phyloP scores from a whole-genome alignment of 2,329 filamentous ascomycete genomes.

The Claviceps digitariae region DNA sequence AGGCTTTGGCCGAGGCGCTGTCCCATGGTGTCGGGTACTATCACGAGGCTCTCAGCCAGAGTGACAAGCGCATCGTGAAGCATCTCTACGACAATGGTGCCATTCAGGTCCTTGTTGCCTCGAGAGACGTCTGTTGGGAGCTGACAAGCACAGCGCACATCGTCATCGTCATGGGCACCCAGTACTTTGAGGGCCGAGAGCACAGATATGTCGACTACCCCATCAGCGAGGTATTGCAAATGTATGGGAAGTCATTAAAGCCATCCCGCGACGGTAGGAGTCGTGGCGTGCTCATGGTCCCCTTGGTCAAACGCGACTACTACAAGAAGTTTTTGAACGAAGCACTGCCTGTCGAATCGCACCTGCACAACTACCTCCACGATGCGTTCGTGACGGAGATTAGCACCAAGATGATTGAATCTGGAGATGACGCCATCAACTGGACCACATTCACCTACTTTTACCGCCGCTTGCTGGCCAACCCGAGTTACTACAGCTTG shows the following conservation, averaged over 20 bases:
- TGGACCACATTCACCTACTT: conserved; percentile 99
- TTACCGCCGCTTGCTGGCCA: conserved; percentile 85
- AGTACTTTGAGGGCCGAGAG: conserved; percentile 92
- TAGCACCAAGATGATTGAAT: conserved; percentile 88
- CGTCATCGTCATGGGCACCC: conserved; percentile 93
- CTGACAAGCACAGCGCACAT: conserved; percentile 77
- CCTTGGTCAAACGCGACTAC: conserved; percentile 86
- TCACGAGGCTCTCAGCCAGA: conserved; percentile 79
- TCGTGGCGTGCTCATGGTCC: conserved; percentile 92
- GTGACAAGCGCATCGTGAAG: conserved; percentile 86
- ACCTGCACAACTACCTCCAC: conserved; percentile 79
- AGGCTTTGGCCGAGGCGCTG: conserved; percentile 74
- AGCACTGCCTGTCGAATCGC: conserved; percentile 87
- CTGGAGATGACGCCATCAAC: conserved; percentile 92
- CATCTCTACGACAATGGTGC: conserved; percentile 83
- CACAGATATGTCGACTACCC: conserved; percentile 96
- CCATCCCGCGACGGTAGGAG: conserved; percentile 66
- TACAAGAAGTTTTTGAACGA: conserved; percentile 99
- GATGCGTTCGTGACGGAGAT: conserved; percentile 97
- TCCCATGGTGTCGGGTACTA: conserved; percentile 95
- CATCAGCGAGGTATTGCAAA: conserved; percentile 85
- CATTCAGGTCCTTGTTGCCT: conserved; percentile 66
- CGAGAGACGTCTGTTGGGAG: conserved; percentile 92
- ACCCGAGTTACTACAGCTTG: conserved; percentile 91
- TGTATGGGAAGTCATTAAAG: conserved; percentile 88